These are phyloP conservation scores for Isabelozyma rhagii DNA, from an alignment of 805 yeast species.

Conservation along the genomic window DNA sequence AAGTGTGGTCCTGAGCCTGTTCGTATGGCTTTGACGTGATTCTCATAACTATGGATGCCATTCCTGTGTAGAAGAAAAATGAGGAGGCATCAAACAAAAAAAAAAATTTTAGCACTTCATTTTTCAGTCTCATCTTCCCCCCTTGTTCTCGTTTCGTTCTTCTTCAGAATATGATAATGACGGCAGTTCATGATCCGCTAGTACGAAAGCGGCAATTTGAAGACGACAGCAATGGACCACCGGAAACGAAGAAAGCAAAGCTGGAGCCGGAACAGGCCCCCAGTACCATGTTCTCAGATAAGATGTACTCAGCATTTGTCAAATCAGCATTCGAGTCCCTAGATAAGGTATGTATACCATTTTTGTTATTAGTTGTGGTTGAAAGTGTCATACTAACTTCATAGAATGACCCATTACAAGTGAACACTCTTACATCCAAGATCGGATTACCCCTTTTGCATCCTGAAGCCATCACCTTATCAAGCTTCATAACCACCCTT, in stretches of 20 bases:
- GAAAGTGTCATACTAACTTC: constrained; percentile 18
- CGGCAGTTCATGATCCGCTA: constrained; percentile 31
- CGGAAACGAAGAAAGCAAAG: neutral
- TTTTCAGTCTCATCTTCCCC: constrained; percentile 1
- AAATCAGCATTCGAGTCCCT: constrained; percentile 67
- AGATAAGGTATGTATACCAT: constrained; percentile 40
- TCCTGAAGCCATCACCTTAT: constrained; percentile 51
- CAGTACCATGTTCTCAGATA: constrained; percentile 26
- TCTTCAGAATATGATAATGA: constrained; percentile 28
- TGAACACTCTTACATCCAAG: constrained; percentile 60
- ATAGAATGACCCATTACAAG: constrained; percentile 46
- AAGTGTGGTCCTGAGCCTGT: too few relatives aligned
- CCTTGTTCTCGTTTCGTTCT: constrained; percentile 1
- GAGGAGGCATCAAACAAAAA: neutral
- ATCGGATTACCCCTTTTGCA: constrained; percentile 50
- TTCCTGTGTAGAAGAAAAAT: neutral
- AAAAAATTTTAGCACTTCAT: neutral
- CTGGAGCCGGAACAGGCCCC: constrained; percentile 1
- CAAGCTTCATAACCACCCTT: constrained; percentile 55
- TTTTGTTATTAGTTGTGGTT: neutral
- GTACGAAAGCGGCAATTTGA: constrained; percentile 26
- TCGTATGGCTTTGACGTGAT: too few relatives aligned
- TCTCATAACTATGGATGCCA: neutral
- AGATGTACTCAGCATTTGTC: constrained; percentile 46
- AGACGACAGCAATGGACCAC: constrained; percentile 6